Conservation (phyloP, 1,139 yeast species). For the Geotrichum fermentans region DNA sequence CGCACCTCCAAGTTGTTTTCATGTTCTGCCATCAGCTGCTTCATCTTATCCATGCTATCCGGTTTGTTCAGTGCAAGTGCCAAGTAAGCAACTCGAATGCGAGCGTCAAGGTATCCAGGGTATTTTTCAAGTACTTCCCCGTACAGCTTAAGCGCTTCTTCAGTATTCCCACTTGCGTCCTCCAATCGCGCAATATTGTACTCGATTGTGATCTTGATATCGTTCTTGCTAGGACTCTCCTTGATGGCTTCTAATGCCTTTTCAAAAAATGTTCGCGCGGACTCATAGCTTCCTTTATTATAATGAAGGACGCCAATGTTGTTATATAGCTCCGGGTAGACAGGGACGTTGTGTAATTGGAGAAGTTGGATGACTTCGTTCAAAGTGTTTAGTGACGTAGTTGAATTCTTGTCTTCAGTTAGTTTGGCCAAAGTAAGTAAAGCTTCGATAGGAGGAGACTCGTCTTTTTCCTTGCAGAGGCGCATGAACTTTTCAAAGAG, state of each 20-base stretch:
- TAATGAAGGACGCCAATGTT: constrained; percentile 85
- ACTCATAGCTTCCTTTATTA: constrained; percentile 54
- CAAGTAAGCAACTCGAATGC: constrained; percentile 62
- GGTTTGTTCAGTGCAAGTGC: constrained; percentile 40
- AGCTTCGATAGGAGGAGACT: constrained; percentile 65
- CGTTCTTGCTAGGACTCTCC: constrained; percentile 41
- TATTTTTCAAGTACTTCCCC: constrained; percentile 49
- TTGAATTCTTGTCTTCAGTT: constrained; percentile 54
- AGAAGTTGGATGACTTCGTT: constrained; percentile 50
- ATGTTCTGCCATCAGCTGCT: constrained; percentile 49
- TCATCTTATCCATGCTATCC: constrained; percentile 51
- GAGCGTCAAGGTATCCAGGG: constrained; percentile 75
- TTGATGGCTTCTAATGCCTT: constrained; percentile 46
- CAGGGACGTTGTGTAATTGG: constrained; percentile 44
- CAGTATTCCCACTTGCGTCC: constrained; percentile 42
- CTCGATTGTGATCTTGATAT: constrained; percentile 32
- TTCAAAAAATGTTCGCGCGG: constrained; percentile 49
- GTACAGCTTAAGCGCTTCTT: constrained; percentile 52
- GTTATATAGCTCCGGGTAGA: constrained; percentile 68
- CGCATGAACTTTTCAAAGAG: constrained; percentile 68
- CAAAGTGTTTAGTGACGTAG: constrained; percentile 51
- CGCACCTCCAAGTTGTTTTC: constrained; percentile 74
- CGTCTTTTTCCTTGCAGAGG: constrained; percentile 53
- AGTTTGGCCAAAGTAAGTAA: constrained; percentile 61
- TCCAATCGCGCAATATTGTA: constrained; percentile 41